Conservation (phyloP, 2,329 filamentous ascomycete genomes). For the Thielaviopsis cerberus region DNA sequence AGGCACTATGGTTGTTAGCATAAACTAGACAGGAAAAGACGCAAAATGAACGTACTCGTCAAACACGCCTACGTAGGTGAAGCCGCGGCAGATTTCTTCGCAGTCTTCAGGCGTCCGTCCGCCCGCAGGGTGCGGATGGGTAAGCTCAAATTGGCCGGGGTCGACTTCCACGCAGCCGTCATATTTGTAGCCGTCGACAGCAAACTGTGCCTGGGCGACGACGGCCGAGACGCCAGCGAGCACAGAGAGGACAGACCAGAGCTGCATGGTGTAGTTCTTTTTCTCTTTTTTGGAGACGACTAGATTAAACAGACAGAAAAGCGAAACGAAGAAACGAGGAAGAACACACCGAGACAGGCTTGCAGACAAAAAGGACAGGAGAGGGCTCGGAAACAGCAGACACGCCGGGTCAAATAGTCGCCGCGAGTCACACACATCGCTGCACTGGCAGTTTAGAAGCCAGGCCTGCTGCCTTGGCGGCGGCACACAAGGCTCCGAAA, state of each 20-base stretch:
- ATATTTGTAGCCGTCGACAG: conserved; percentile 9
- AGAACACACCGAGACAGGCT: background rate
- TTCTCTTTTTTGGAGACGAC: too few species aligned
- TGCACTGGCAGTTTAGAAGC: background rate
- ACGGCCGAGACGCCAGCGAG: background rate
- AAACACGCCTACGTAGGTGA: conserved; percentile 11
- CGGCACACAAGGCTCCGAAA: background rate
- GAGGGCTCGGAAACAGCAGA: background rate
- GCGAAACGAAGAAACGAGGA: background rate
- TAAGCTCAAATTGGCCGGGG: background rate
- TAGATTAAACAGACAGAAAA: background rate
- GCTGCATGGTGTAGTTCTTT: conserved; percentile 3
- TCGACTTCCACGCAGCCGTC: conserved; percentile 11
- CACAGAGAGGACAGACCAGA: background rate
- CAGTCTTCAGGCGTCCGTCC: conserved; percentile 13
- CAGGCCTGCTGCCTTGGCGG: background rate
- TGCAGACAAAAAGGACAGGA: background rate
- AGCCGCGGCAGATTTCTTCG: conserved; percentile 11
- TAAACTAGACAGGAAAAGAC: background rate
- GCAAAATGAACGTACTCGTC: conserved; percentile 8
- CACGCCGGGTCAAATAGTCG: background rate
- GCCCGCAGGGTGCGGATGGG: conserved; percentile 5
- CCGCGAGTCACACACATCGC: background rate
- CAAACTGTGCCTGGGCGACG: conserved; percentile 10
- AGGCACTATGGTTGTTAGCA: conserved; percentile 2